Percentiles rank a stretch among this genome's conserved stretches.
Evolutionary conservation across 1,284 basidiomycete genomes (phyloP).

Genomic region (Irpex lacteus): DNA sequence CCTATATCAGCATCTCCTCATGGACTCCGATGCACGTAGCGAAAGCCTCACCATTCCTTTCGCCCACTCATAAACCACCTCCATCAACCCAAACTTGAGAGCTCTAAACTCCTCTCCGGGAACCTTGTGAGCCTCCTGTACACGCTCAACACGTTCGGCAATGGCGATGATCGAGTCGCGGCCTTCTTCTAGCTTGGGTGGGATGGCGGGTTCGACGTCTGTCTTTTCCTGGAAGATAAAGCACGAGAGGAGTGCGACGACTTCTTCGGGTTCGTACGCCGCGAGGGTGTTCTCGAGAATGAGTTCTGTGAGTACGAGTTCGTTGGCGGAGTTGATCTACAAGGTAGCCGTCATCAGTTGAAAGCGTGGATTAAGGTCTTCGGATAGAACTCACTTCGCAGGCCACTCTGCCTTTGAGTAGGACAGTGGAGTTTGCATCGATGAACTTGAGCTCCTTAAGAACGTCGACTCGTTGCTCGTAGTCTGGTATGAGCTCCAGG

Average conservation of each 20-base stretch:
- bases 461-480: constrained; percentile 91
- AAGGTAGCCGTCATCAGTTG: neutral
- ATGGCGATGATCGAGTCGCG: constrained; percentile 78
- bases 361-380: neutral
- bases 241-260: constrained; percentile 94
- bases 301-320: constrained; percentile 93
- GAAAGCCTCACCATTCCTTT: constrained; percentile 81
- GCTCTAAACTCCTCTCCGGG: constrained; percentile 74
- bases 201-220: constrained; percentile 79
- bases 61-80: constrained; percentile 99
- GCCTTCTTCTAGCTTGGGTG: constrained; percentile 77
- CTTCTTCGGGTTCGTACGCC: constrained; percentile 90
- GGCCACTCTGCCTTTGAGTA: constrained; percentile 95
- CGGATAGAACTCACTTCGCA: constrained; percentile 72
- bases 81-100: constrained; percentile 88
- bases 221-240: constrained; percentile 99
- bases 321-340: constrained; percentile 96
- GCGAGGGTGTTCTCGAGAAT: constrained; percentile 95
- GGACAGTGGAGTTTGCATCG: constrained; percentile 90
- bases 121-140: constrained; percentile 81
- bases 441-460: constrained; percentile 92
- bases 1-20: no score
- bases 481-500: constrained; percentile 94
- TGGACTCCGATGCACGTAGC: neutral
- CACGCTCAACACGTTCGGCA: constrained; percentile 77